Evolutionary conservation across 148 eudicot species (phyloP), one percentile per base, ranked within the genome.

Genomic region (Chenopodium berlandieri): DNA sequence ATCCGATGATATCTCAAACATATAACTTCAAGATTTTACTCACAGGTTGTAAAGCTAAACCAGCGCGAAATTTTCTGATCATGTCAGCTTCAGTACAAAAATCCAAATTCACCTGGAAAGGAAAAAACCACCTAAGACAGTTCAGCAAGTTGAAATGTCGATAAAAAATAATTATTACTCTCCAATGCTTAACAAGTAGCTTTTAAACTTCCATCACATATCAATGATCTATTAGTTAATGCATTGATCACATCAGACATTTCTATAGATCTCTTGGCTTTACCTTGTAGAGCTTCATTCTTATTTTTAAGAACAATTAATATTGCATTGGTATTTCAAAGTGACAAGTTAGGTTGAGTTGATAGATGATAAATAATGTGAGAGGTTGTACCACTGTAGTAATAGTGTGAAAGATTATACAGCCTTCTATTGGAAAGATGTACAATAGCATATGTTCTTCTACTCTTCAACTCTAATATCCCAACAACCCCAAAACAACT

Each of bases 21-120:
- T 74, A 56, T 48, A 50, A 30, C 54, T 17, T 30, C 47, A 31
- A 74, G 76, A 85, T 77, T 17, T 76, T 75, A 56, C 96, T 90
- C 86, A 94, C 99, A 84, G 99, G 99, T 85, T 97, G 99, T 85
- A 97, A 88, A 71, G 97, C 97, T 79, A 97, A 95, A 87, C 97
- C 93, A 87, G 91, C 99, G 20, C 99, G 93, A 65, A 94, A 94
- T 79, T 97, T 97, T 85, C 92, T 90, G 83, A 94, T 91, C 99
- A 97, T 94, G 87, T 97, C 99, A 64, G 86, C 92, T 90, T 97
- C 98, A 84, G 98, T 92, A 84, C 90, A 85, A 78, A 97, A 97
- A 86, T 97, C 99, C 89, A 97, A 86, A 84, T 97, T 97, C 58
- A 97, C 98, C 99, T 97, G 82, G 70, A 66, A 80, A 48, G 56